Percentiles rank a stretch among this genome's conserved stretches.
Evolutionary conservation across 2,329 filamentous ascomycete species (phyloP).

Genomic region (Paracamarosporium sp.): DNA sequence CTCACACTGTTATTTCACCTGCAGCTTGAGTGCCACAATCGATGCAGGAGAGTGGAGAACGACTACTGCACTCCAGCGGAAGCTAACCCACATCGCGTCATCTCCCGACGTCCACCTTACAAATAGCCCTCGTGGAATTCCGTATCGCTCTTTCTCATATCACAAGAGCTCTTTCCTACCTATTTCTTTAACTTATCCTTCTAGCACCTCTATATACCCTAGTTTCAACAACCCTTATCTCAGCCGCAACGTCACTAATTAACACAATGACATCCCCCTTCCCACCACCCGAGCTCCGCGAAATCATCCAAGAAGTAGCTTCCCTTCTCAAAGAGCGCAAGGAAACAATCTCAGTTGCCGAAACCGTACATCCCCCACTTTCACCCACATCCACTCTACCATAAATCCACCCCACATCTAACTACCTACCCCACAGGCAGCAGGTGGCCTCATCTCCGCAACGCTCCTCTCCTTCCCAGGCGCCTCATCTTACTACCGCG

Average conservation of each 20-base stretch:
- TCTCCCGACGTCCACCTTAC: neutral
- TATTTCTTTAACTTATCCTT: no score
- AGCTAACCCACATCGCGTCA: conserved; percentile 11
- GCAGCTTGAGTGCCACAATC: neutral
- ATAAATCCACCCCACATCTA: neutral
- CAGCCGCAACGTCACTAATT: no score
- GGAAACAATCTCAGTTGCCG: conserved; percentile 66
- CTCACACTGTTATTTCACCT: neutral
- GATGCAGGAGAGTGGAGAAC: neutral
- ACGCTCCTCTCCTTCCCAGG: conserved; percentile 65
- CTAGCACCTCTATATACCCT: no score
- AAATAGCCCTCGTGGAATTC: neutral
- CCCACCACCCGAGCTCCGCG: conserved; percentile 50
- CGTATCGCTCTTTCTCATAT: neutral
- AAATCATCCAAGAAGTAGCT: conserved; percentile 58
- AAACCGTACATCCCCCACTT: conserved; percentile 55
- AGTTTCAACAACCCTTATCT: no score
- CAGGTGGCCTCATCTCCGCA: conserved; percentile 67
- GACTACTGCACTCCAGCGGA: conserved; percentile 4
- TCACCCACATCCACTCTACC: neutral
- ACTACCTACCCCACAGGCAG: conserved; percentile 53
- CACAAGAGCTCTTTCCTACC: neutral
- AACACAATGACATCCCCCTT: conserved; percentile 42
- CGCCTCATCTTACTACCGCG: conserved; percentile 65
- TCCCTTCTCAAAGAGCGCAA: conserved; percentile 60